Conservation (phyloP, 129 eudicot genomes). For the Mikania micrantha region DNA sequence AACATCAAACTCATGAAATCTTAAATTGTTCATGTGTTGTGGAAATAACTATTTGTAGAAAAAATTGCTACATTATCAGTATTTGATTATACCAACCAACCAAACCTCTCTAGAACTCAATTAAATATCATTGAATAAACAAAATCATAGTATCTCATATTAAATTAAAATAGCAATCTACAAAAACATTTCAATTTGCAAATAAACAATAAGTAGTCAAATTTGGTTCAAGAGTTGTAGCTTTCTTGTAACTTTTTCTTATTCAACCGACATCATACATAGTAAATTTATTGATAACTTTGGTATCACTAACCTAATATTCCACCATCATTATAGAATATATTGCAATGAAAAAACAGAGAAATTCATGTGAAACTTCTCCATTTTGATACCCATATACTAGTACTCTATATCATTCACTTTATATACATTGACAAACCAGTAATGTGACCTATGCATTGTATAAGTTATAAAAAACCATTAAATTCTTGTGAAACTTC, state of each 20-base stretch:
- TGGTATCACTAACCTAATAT: slow-evolving; percentile 4
- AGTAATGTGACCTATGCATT: not conserved
- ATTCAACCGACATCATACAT: not conserved
- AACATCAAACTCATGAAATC: slow-evolving; percentile 4
- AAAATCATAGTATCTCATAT: not conserved
- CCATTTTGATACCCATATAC: not conserved
- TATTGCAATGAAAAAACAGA: slow-evolving; percentile 11
- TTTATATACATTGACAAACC: not conserved
- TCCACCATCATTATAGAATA: not conserved
- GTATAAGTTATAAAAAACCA: not conserved
- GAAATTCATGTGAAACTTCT: slow-evolving; percentile 17
- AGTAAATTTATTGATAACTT: slow-evolving; percentile 15
- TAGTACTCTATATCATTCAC: not conserved
- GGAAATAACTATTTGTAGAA: not conserved
- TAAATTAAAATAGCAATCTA: not conserved
- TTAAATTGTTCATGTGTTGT: not conserved
- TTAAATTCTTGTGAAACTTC: slow-evolving; percentile 6
- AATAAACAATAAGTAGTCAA: slow-evolving; percentile 13
- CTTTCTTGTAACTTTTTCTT: not conserved
- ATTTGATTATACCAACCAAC: slow-evolving; percentile 9
- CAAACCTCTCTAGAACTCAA: not conserved
- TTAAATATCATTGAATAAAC: not conserved
- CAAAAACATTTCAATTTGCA: not conserved
- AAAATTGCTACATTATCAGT: not conserved
- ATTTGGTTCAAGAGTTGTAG: slow-evolving; percentile 3